Evolutionary conservation across 441 rosid genomes (phyloP).

Genomic region (Eutrema salsugineum): DNA sequence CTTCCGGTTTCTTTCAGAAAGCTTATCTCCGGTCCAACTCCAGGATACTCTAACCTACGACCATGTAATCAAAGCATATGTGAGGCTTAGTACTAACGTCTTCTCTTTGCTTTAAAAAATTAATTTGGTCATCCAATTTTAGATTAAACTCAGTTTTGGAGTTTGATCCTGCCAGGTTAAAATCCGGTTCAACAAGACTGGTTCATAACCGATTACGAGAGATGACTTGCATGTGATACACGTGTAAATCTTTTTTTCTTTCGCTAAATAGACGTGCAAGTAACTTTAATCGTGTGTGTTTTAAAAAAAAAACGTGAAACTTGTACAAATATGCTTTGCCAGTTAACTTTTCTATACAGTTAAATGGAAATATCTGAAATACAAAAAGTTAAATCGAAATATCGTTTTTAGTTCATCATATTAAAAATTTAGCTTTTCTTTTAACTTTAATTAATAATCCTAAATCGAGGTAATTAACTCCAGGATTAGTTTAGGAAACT

Average conservation of each 20-base stretch:
- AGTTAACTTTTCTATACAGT: neutral
- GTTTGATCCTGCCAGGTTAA: neutral
- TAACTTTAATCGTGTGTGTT: neutral
- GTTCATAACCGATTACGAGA: neutral
- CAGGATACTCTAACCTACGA: constrained; percentile 66
- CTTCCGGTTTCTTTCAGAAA: constrained; percentile 62
- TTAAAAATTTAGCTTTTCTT: neutral
- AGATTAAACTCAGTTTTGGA: neutral
- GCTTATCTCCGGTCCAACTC: constrained; percentile 80
- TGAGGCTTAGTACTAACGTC: neutral
- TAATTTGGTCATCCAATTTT: neutral
- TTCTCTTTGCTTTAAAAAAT: neutral
- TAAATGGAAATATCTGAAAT: neutral
- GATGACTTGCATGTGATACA: neutral
- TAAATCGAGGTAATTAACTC: neutral
- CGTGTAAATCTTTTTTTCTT: neutral
- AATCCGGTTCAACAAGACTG: neutral
- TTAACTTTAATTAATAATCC: neutral
- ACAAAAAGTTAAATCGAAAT: neutral
- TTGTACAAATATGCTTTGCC: neutral
- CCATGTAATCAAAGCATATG: neutral
- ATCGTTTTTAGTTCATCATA: neutral
- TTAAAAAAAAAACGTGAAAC: too few species aligned
- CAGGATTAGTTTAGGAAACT: neutral
- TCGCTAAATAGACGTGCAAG: neutral